phyloP scores from a whole-genome alignment of 2,329 filamentous ascomycete genomes.

The Sordariomycetes sp. region DNA sequence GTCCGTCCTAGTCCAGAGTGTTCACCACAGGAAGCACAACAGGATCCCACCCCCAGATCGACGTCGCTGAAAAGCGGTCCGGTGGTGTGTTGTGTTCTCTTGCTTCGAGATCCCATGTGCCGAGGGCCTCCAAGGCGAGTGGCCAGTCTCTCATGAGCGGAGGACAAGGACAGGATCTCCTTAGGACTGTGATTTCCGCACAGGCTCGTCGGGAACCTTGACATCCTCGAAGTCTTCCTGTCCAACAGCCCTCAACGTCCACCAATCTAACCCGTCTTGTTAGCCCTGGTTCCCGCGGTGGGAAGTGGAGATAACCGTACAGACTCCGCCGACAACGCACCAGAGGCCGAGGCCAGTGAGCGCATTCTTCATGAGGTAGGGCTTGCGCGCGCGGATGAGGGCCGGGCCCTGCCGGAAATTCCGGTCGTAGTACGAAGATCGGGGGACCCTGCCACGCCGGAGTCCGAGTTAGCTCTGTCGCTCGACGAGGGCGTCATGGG shows the following conservation, averaged over 20 bases:
- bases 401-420: slow-evolving; percentile 77
- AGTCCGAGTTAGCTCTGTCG: background rate
- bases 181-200: background rate
- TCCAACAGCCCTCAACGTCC: slow-evolving; percentile 71
- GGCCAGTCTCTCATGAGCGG: background rate
- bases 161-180: background rate
- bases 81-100: background rate
- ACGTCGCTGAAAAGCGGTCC: too few relatives aligned
- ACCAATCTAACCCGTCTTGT: slow-evolving; percentile 32
- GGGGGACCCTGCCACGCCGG: slow-evolving; percentile 25
- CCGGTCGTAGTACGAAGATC: slow-evolving; percentile 80
- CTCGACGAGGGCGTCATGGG: background rate
- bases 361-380: slow-evolving; percentile 85
- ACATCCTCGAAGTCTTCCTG: slow-evolving; percentile 98
- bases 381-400: slow-evolving; percentile 81
- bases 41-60: background rate
- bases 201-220: slow-evolving; percentile 67
- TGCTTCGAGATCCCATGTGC: background rate
- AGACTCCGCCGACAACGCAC: slow-evolving; percentile 71
- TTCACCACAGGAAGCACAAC: background rate
- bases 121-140: background rate
- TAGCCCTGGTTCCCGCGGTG: background rate
- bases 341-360: slow-evolving; percentile 68
- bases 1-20: background rate
- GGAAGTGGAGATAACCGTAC: slow-evolving; percentile 40